Evolutionary conservation across 768 basidiomycete genomes (phyloP), one percentile per base, ranked within the genome.

Genomic region (Chalciporus sphaerocephalus): DNA sequence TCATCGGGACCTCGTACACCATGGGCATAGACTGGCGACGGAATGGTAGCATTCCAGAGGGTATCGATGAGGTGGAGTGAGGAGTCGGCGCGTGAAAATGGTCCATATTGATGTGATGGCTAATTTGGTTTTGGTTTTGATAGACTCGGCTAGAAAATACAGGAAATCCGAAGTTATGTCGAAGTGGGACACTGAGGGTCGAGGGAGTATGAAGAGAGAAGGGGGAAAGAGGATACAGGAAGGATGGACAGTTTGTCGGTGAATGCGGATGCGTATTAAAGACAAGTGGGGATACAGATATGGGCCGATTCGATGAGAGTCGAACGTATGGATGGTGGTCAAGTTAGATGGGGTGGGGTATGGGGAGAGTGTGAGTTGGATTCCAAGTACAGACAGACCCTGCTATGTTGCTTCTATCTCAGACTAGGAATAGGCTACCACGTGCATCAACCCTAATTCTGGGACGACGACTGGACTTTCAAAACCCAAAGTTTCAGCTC

Each of bases 1-100:
- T 87, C 54, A 86, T 76, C 18, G 80, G 85, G n/a, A 76, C 78
- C 46, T 80, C 74, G 36, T 71, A 64, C 41, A 74, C 65, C 52
- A 76, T 66, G 45, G 73, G 67, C 28, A 67, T 67, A 34, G 75
- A 71, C 48, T 75, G 67, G 23, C 67, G 61, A 30, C 65, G 57
- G 44, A 55, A 63, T 17, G 57, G 48, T 40, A 32, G 48, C 12
- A 57, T 48, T 21, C 39, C 48, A 42, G 48, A 46, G 27, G 50
- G 35, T 6, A 53, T 20, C 30, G 47, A 52, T 35, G 50, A 18
- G 12, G 37, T 36, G 40, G 58, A 42, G 15, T 51, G 50, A 3
- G 60, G 62, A 5, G 53, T 46, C 6, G 62, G 54, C 5, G 53
- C 51, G 15, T 55, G 49, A 41, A 55, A 52, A 40, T 53, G 47